Evolutionary conservation across 2,329 filamentous ascomycete species (phyloP).

Genomic region (Decorospora gaudefroyi): DNA sequence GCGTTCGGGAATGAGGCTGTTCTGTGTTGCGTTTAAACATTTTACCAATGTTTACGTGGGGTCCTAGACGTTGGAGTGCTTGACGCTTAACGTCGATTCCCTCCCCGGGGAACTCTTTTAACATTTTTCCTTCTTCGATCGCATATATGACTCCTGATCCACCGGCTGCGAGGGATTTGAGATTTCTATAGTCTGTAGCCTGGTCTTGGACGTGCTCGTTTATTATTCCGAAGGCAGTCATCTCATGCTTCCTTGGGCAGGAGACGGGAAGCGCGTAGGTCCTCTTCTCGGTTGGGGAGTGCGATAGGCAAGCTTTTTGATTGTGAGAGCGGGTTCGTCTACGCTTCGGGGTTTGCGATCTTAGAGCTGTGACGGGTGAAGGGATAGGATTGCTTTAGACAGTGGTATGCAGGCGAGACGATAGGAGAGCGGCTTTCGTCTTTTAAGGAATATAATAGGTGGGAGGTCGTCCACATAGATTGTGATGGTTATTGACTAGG

Average conservation of each 20-base stretch:
- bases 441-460: background rate
- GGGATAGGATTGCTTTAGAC: background rate
- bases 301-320: background rate
- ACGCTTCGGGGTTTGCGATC: background rate
- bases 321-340: background rate
- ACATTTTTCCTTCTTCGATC: constrained; percentile 13
- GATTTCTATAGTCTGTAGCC: constrained; percentile 5
- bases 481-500: background rate
- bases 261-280: background rate
- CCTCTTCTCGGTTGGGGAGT: background rate
- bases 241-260: background rate
- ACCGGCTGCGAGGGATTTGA: constrained; percentile 7
- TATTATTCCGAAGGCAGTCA: background rate
- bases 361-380: background rate
- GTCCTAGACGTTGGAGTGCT: constrained; percentile 10
- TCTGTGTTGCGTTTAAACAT: background rate
- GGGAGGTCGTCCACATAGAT: background rate
- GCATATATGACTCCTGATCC: constrained; percentile 12
- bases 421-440: background rate
- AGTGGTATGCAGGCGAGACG: background rate
- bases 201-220: constrained; percentile 1
- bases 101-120: constrained; percentile 13
- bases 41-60: constrained; percentile 4
- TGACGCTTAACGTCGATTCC: constrained; percentile 10
- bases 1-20: constrained; percentile 5